A percentile compares a stretch with the other conserved stretches of the same genome.
Conservation (phyloP, 495 filamentous ascomycete species). For the Bombardia bombarda region DNA sequence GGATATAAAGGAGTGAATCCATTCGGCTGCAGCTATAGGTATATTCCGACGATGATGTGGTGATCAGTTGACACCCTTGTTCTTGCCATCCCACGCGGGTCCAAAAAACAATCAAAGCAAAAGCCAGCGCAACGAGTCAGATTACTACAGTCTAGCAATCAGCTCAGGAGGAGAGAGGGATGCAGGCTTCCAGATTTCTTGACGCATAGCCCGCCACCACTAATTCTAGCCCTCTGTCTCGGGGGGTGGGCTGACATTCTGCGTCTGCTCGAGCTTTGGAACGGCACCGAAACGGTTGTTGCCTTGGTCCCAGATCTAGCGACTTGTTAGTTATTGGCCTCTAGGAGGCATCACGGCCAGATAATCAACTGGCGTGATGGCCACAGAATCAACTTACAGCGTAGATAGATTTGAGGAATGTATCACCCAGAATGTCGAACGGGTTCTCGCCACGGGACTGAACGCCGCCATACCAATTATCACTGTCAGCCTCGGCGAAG, state of each 20-base stretch:
- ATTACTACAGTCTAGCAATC: no score
- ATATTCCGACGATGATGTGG: no score
- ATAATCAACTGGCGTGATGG: background rate
- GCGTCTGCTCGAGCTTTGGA: slow-evolving; percentile 50
- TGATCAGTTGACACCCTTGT: no score
- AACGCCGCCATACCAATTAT: slow-evolving; percentile 63
- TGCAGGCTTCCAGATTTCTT: no score
- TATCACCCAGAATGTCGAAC: slow-evolving; percentile 69
- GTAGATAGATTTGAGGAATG: slow-evolving; percentile 69
- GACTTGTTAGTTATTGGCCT: background rate
- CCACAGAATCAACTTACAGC: slow-evolving; percentile 42
- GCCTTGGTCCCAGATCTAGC: slow-evolving; percentile 68
- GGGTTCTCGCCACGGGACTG: slow-evolving; percentile 59
- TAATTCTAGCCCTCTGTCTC: slow-evolving; percentile 11
- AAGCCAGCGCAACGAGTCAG: no score
- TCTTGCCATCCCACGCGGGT: no score
- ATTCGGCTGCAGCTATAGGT: no score
- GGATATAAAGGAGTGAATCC: no score
- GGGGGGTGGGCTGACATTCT: slow-evolving; percentile 33
- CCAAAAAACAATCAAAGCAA: no score
- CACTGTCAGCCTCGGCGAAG: slow-evolving; percentile 51
- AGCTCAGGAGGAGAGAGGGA: no score
- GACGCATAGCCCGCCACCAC: no score
- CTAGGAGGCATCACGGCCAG: background rate
- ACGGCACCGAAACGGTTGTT: slow-evolving; percentile 63